A percentile compares a stretch with the other conserved stretches of the same genome.
Conservation (phyloP, 1,284 basidiomycete genomes). For the Ustilago crameri region DNA sequence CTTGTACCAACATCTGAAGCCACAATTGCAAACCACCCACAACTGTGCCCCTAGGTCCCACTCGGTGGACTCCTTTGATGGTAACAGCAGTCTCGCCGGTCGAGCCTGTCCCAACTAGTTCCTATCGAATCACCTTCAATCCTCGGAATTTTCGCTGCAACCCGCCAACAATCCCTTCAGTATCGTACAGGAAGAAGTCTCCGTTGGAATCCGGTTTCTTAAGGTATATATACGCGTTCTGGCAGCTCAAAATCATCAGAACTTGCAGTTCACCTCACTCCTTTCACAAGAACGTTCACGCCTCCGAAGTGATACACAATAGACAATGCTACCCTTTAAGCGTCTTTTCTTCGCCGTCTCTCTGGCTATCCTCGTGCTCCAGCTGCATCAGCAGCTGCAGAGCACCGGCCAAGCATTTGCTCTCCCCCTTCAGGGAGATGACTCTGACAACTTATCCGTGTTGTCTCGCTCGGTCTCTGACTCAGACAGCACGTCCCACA, state of each 20-base stretch:
- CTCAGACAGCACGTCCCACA: background rate
- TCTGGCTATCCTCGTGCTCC: slow-evolving; percentile 13
- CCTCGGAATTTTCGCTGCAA: too few species aligned
- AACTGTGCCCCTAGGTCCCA: too few species aligned
- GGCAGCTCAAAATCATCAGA: too few species aligned
- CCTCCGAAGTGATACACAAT: slow-evolving; percentile 5
- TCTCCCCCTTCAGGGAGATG: slow-evolving; percentile 5
- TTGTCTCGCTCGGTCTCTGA: background rate
- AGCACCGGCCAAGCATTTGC: slow-evolving; percentile 17
- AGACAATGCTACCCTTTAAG: slow-evolving; percentile 19
- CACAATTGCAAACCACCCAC: slow-evolving; percentile 1
- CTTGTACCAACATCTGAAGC: background rate
- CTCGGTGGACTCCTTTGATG: too few species aligned
- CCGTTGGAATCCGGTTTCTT: too few species aligned
- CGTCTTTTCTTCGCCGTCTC: slow-evolving; percentile 19
- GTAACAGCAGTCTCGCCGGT: slow-evolving; percentile 8
- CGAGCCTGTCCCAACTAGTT: too few species aligned
- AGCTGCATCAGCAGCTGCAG: slow-evolving; percentile 3
- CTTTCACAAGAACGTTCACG: too few species aligned
- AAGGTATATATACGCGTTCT: background rate
- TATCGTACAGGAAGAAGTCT: too few species aligned
- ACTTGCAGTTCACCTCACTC: too few species aligned
- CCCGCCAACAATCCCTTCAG: too few species aligned
- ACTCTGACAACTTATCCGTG: too few species aligned
- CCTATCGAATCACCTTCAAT: background rate